phyloP scores from a whole-genome alignment of 2,329 filamentous ascomycete genomes.

The Fusarium sp. region DNA sequence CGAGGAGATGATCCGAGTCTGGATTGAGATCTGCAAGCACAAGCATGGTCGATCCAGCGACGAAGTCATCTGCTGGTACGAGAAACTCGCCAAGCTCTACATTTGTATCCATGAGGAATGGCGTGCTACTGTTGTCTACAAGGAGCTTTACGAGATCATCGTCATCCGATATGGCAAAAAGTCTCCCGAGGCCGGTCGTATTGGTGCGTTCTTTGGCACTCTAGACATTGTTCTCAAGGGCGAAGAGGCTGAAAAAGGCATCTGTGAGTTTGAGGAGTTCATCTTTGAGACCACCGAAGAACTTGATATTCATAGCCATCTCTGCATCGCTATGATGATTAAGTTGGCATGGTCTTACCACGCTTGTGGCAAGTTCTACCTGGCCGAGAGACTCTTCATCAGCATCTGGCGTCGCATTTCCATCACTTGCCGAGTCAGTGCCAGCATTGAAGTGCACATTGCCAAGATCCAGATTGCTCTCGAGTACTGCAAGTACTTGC shows the following conservation, averaged over 20 bases:
- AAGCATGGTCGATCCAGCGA: conserved; percentile 55
- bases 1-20: conserved; percentile 57
- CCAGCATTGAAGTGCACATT: conserved; percentile 54
- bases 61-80: conserved; percentile 55
- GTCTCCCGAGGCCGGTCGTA: conserved; percentile 49
- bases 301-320: conserved; percentile 52
- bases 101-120: conserved; percentile 55
- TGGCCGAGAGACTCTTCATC: conserved; percentile 58
- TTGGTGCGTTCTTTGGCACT: conserved; percentile 53
- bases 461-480: conserved; percentile 57
- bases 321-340: conserved; percentile 55
- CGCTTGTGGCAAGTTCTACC: conserved; percentile 50
- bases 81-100: conserved; percentile 57
- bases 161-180: conserved; percentile 52
- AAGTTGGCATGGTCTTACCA: conserved; percentile 55
- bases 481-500: conserved; percentile 56
- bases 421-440: conserved; percentile 50
- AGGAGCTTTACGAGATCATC: conserved; percentile 55
- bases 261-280: conserved; percentile 53
- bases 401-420: conserved; percentile 59
- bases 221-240: conserved; percentile 55
- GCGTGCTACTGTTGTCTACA: conserved; percentile 52
- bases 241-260: conserved; percentile 43
- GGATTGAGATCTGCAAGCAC: conserved; percentile 56
- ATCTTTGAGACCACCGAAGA: conserved; percentile 56